Percentiles rank a stretch among this genome's conserved stretches.
These are phyloP conservation scores for Amaranthus tricolor DNA, from an alignment of 179 eudicot genomes.

Conservation along the genomic window DNA sequence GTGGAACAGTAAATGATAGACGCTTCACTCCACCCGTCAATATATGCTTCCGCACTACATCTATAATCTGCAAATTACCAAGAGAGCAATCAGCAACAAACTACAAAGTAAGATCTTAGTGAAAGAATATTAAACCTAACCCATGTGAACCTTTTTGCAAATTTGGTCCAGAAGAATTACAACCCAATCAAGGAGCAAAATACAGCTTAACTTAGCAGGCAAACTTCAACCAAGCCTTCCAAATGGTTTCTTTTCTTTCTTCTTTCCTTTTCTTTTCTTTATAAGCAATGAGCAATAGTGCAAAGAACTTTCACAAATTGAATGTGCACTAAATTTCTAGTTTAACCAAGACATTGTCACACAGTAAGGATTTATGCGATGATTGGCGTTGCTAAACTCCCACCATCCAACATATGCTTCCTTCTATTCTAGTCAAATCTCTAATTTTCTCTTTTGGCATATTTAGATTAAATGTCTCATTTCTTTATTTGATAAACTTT, in stretches of 20 bases:
- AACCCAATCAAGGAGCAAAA: slow-evolving; percentile 1
- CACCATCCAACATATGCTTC: not conserved
- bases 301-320: not conserved
- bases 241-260: not conserved
- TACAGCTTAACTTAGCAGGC: not conserved
- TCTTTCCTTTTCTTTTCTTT: not conserved
- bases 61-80: slow-evolving; percentile 63
- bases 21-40: slow-evolving; percentile 82
- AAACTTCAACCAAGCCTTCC: not conserved
- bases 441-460: too few species aligned
- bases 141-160: not conserved
- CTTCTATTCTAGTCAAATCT: too few species aligned
- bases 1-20: slow-evolving; percentile 79
- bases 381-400: not conserved
- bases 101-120: not conserved
- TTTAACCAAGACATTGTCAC: not conserved
- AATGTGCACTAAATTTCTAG: not conserved
- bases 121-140: slow-evolving; percentile 8
- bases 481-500: too few species aligned
- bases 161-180: not conserved
- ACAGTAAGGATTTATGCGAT: not conserved
- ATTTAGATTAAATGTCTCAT: too few species aligned
- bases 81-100: slow-evolving; percentile 20
- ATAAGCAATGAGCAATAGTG: not conserved
- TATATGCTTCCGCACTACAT: slow-evolving; percentile 72